A percentile compares a stretch with the other conserved stretches of the same genome.
phyloP scores from a whole-genome alignment of 495 filamentous ascomycete species.

The Arthonia radiata region DNA sequence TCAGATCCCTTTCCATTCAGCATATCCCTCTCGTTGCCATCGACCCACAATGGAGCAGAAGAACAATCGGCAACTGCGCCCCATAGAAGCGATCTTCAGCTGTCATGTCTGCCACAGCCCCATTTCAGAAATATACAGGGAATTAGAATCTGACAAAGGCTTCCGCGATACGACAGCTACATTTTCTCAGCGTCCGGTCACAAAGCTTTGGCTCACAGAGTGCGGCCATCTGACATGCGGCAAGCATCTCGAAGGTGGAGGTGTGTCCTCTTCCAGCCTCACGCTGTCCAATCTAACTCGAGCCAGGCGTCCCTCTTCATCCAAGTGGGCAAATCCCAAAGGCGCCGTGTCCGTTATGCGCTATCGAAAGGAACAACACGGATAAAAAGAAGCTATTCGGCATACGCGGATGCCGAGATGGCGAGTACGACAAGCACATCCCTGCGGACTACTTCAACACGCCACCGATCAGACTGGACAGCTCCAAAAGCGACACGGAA shows the following conservation, averaged over 20 bases:
- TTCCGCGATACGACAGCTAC: no score
- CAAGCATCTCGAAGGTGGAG: constrained; percentile 19
- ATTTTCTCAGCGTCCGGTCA: no score
- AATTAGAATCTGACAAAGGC: constrained; percentile 8
- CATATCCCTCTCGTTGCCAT: no score
- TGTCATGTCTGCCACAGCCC: constrained; percentile 18
- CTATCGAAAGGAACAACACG: constrained; percentile 10
- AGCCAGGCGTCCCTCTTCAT: constrained; percentile 18
- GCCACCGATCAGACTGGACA: constrained; percentile 14
- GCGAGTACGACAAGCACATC: constrained; percentile 16
- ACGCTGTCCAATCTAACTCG: neutral
- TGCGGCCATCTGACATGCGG: constrained; percentile 20
- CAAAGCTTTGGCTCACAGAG: constrained; percentile 18
- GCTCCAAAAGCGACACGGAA: no score
- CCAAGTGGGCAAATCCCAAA: constrained; percentile 11
- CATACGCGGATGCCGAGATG: constrained; percentile 13
- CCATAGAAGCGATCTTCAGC: constrained; percentile 16
- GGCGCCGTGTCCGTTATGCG: constrained; percentile 19
- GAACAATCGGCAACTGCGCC: no score
- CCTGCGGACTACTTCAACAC: constrained; percentile 13
- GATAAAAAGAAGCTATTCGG: constrained; percentile 14
- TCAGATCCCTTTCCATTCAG: no score
- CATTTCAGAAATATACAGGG: constrained; percentile 15
- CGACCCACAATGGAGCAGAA: no score
- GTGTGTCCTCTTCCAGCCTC: no score